Conservation (phyloP, 164 flowering plant genomes). For the Brasenia schreberi region DNA sequence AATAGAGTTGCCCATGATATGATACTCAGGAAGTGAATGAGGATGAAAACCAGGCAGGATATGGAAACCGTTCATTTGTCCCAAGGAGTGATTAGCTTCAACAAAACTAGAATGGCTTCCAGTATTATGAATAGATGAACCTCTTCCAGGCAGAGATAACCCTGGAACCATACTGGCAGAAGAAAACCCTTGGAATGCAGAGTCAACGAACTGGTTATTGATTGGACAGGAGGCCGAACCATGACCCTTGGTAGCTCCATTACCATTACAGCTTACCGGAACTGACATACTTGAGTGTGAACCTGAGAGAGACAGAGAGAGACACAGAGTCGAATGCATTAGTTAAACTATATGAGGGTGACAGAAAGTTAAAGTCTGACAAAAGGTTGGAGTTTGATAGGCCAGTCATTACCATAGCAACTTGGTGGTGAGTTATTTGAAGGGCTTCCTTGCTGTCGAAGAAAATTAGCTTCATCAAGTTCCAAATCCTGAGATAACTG, state of each 20-base stretch:
- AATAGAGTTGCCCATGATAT: conserved; percentile 23
- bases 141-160: conserved; percentile 31
- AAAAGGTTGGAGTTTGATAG: background rate
- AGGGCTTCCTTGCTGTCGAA: conserved; percentile 18
- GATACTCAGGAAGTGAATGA: conserved; percentile 58
- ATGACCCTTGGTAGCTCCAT: conserved; percentile 23
- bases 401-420: conserved; percentile 13
- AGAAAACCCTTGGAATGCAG: conserved; percentile 24
- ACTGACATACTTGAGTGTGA: conserved; percentile 19
- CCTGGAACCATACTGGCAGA: conserved; percentile 34
- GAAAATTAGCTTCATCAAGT: conserved; percentile 24
- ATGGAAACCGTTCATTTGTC: conserved; percentile 32
- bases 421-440: conserved; percentile 19
- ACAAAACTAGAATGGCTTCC: conserved; percentile 18
- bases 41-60: conserved; percentile 32
- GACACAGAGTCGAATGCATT: too few relatives aligned
- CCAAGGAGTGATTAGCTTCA: conserved; percentile 26
- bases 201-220: conserved; percentile 23
- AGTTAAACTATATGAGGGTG: background rate
- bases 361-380: conserved; percentile 2
- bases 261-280: conserved; percentile 26
- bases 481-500: conserved; percentile 27
- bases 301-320: conserved; percentile 14
- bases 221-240: conserved; percentile 22
- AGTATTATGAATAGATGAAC: conserved; percentile 20